phyloP scores from a whole-genome alignment of 257 asterid species.

The Lantana camara region DNA sequence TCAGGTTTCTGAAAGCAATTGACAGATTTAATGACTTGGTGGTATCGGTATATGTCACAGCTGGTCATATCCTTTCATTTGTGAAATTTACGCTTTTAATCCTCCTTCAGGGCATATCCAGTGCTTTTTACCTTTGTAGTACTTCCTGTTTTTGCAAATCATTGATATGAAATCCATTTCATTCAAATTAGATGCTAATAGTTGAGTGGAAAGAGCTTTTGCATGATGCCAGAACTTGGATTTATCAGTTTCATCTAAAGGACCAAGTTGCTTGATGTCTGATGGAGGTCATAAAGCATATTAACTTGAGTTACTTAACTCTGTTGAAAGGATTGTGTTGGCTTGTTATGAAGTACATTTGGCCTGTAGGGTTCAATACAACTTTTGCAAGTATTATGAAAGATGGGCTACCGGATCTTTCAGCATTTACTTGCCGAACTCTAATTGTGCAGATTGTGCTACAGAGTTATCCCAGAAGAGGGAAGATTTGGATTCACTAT shows the following conservation, averaged over 20 bases:
- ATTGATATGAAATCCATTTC: background rate
- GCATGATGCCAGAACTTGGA: constrained; percentile 2
- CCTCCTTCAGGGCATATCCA: background rate
- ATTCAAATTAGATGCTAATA: background rate
- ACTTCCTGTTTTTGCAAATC: background rate
- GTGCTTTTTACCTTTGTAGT: too few species aligned
- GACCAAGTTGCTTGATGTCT: constrained; percentile 9
- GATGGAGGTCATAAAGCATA: background rate
- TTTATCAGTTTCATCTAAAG: background rate
- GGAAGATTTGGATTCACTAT: too few species aligned
- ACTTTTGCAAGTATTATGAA: too few species aligned
- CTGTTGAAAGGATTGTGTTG: too few species aligned
- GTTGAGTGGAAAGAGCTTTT: constrained; percentile 8
- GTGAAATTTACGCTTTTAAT: background rate
- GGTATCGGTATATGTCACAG: constrained; percentile 94
- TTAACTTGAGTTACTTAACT: background rate
- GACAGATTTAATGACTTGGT: constrained; percentile 91
- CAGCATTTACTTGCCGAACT: too few species aligned
- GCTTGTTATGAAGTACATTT: too few species aligned
- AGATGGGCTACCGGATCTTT: too few species aligned
- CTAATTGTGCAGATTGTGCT: too few species aligned
- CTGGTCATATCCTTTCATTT: constrained; percentile 93
- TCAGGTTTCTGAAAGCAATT: constrained; percentile 82
- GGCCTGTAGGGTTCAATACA: too few species aligned
- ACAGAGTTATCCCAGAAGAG: too few species aligned